These are phyloP conservation scores for Colletotrichum chrysophilum DNA, from an alignment of 2,329 filamentous ascomycete species.

Conservation along the genomic window DNA sequence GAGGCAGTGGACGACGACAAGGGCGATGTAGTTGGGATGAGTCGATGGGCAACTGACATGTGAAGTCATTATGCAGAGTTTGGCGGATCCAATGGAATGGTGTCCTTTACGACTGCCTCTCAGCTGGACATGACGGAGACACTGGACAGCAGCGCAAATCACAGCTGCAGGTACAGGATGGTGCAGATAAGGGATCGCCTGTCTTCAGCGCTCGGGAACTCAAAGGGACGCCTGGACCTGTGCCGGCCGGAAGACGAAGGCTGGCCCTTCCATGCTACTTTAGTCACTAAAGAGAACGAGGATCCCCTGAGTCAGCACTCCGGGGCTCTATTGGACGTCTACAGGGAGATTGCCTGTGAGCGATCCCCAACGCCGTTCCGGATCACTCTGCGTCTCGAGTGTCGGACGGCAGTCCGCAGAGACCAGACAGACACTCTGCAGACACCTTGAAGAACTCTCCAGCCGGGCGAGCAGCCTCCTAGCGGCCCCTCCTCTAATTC, in stretches of 20 bases:
- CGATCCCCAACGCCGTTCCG: not conserved
- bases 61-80: not conserved
- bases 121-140: not conserved
- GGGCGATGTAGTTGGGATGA: not conserved
- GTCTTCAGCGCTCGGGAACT: not conserved
- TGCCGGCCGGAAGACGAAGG: not conserved
- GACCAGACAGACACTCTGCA: not conserved
- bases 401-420: not conserved
- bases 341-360: not conserved
- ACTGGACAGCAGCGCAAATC: constrained; percentile 1
- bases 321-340: not conserved
- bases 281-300: not conserved
- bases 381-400: not conserved
- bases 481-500: not conserved
- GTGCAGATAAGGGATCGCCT: not conserved
- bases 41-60: not conserved
- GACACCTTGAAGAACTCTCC: not conserved
- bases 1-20: not conserved
- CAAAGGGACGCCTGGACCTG: not conserved
- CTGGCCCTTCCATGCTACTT: not conserved
- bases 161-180: constrained; percentile 11
- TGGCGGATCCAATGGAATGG: not conserved
- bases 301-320: not conserved
- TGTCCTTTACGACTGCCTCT: not conserved
- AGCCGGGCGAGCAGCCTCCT: not conserved